phyloP scores from a whole-genome alignment of 208 protist species.

The Strigomonas culicis region DNA sequence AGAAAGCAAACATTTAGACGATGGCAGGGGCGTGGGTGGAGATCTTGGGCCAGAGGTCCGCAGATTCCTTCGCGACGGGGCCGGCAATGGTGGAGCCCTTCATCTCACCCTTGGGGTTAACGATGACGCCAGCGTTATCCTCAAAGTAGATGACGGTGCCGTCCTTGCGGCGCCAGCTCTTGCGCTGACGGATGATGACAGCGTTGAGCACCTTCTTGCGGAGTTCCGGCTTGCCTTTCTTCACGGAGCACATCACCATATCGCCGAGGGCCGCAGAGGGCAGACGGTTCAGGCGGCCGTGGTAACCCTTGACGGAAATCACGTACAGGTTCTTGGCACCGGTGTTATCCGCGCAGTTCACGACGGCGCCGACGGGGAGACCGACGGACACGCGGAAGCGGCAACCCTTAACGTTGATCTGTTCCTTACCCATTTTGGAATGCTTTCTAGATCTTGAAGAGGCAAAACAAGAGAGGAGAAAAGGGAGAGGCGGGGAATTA shows the following conservation, averaged over 20 bases:
- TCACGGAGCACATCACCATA: constrained; percentile 99
- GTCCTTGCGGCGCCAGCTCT: constrained; percentile 98
- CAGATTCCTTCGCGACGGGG: constrained; percentile 99
- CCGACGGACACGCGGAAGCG: constrained; percentile 99
- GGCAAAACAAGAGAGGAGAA: neutral
- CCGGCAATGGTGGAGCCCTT: constrained; percentile 99
- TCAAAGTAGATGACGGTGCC: constrained; percentile 99
- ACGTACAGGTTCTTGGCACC: constrained; percentile 99
- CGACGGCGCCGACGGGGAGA: constrained; percentile 98
- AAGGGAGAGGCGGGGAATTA: constrained; percentile 8
- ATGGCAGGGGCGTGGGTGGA: constrained; percentile 94
- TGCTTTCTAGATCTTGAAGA: neutral
- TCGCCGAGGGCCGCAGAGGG: constrained; percentile 97
- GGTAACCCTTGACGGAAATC: constrained; percentile 98
- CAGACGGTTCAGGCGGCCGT: constrained; percentile 98
- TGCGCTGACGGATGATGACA: constrained; percentile 99
- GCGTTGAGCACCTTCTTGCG: constrained; percentile 98
- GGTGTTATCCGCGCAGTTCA: constrained; percentile 99
- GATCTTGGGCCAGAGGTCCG: constrained; percentile 99
- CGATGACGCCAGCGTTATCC: constrained; percentile 99
- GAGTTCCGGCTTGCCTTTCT: constrained; percentile 99
- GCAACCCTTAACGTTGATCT: constrained; percentile 90
- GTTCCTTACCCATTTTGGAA: constrained; percentile 86
- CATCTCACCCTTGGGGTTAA: constrained; percentile 99
- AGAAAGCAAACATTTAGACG: constrained; percentile 75